Percentiles rank a stretch among this genome's conserved stretches.
These are phyloP conservation scores for Chlamydomonas reinhardtii DNA, from an alignment of 163 green algal genomes.

Conservation along the genomic window DNA sequence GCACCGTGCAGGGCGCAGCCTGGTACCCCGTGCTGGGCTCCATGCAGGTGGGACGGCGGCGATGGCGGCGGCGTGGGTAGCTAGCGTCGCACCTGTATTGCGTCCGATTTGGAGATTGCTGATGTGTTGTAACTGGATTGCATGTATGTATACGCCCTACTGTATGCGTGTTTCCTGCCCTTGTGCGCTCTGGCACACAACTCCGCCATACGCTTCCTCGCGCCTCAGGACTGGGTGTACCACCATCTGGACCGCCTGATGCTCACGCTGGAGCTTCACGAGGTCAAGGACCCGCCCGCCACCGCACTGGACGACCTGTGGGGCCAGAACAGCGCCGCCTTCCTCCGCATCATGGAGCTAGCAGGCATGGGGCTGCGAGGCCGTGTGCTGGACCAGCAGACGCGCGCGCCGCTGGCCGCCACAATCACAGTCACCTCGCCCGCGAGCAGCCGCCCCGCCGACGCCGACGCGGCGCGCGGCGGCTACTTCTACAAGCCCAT, in stretches of 20 bases:
- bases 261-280: conserved; percentile 44
- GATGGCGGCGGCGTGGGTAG: too few species aligned
- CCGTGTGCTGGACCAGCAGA: neutral
- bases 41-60: conserved; percentile 18
- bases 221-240: conserved; percentile 50
- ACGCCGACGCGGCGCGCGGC: neutral
- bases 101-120: too few species aligned
- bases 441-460: neutral
- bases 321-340: neutral
- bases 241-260: conserved; percentile 12
- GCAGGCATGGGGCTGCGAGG: conserved; percentile 27
- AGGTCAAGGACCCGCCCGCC: conserved; percentile 18
- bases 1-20: conserved; percentile 17
- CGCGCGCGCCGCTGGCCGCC: conserved; percentile 11
- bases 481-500: conserved; percentile 36
- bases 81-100: too few species aligned
- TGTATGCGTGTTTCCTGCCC: too few species aligned
- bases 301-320: conserved; percentile 6
- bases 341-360: conserved; percentile 44
- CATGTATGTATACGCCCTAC: too few species aligned
- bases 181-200: too few species aligned
- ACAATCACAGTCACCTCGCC: conserved; percentile 12
- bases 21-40: conserved; percentile 50
- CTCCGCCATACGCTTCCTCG: too few species aligned
- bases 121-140: too few species aligned